phyloP scores from a whole-genome alignment of 2,329 filamentous ascomycete genomes.

The Lecanicillium sp. region DNA sequence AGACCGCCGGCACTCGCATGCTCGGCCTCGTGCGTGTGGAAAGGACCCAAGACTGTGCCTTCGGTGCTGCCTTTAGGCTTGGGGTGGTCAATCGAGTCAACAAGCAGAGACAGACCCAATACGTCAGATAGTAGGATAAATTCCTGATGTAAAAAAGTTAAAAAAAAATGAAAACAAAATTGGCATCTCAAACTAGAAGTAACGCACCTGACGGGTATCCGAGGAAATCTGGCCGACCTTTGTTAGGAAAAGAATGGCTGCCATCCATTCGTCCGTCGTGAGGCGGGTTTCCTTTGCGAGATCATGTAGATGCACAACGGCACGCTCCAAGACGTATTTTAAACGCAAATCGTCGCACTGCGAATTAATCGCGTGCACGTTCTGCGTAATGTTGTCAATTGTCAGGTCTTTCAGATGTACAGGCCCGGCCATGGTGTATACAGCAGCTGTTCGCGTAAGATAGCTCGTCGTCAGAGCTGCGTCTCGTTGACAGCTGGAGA shows the following conservation, averaged over 20 bases:
- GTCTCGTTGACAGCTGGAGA: too few species aligned
- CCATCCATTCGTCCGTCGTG: slow-evolving; percentile 67
- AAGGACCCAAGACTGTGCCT: slow-evolving; percentile 73
- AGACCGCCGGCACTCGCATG: slow-evolving; percentile 39
- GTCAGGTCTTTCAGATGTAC: too few species aligned
- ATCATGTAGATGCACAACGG: slow-evolving; percentile 68
- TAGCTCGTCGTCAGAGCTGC: too few species aligned
- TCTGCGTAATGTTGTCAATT: slow-evolving; percentile 67
- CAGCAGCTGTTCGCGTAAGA: too few species aligned
- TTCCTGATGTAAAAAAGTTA: too few species aligned
- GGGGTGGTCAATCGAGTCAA: slow-evolving; percentile 71
- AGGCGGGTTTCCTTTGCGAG: slow-evolving; percentile 69
- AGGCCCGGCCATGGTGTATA: too few species aligned
- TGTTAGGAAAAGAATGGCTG: slow-evolving; percentile 60
- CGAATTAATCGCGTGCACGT: slow-evolving; percentile 63
- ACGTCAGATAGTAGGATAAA: slow-evolving; percentile 72
- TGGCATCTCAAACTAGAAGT: too few species aligned
- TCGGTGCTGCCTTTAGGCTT: slow-evolving; percentile 62
- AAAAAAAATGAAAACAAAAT: too few species aligned
- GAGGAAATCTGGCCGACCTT: slow-evolving; percentile 61
- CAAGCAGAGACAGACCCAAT: slow-evolving; percentile 64
- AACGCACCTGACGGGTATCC: slow-evolving; percentile 61
- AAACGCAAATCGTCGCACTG: slow-evolving; percentile 52
- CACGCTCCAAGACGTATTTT: slow-evolving; percentile 60
- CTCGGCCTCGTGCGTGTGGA: slow-evolving; percentile 66